Conservation (phyloP, 495 filamentous ascomycete species). For the Astrothelium macrocarpum region DNA sequence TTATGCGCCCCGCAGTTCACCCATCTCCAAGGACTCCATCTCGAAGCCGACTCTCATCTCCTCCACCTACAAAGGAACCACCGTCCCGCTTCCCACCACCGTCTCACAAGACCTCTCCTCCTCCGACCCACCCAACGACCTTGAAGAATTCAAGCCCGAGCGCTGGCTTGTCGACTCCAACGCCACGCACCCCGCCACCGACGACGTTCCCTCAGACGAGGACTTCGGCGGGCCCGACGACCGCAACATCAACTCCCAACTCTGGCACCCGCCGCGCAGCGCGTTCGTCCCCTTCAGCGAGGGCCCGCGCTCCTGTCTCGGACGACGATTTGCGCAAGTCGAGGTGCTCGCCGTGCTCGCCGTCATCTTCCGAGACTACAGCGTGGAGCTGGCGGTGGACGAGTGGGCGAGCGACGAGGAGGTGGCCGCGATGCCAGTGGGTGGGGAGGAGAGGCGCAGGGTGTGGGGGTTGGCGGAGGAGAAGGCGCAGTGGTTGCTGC, state of each 20-base stretch:
- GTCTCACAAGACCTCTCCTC: background rate
- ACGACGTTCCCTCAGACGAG: slow-evolving; percentile 37
- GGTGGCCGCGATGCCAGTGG: slow-evolving; percentile 42
- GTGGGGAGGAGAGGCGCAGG: slow-evolving; percentile 35
- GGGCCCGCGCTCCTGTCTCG: slow-evolving; percentile 59
- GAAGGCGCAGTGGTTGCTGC: slow-evolving; percentile 38
- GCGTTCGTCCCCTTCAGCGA: slow-evolving; percentile 66
- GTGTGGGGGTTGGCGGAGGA: slow-evolving; percentile 47
- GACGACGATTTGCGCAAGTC: slow-evolving; percentile 65
- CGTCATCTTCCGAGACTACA: slow-evolving; percentile 53
- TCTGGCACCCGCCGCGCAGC: slow-evolving; percentile 53
- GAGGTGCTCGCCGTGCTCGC: slow-evolving; percentile 61
- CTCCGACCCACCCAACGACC: slow-evolving; percentile 31
- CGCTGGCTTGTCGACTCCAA: slow-evolving; percentile 48
- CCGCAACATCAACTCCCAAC: slow-evolving; percentile 42
- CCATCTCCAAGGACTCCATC: background rate
- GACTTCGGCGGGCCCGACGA: slow-evolving; percentile 48
- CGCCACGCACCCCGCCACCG: slow-evolving; percentile 26
- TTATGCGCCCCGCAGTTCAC: background rate
- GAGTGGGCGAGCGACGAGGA: slow-evolving; percentile 53
- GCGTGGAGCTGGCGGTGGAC: slow-evolving; percentile 55
- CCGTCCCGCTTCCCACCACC: background rate
- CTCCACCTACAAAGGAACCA: background rate
- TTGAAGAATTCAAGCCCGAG: slow-evolving; percentile 43
- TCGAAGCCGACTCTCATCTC: background rate